phyloP scores from a whole-genome alignment of 257 asterid genomes.

The Solanum arcanum region DNA sequence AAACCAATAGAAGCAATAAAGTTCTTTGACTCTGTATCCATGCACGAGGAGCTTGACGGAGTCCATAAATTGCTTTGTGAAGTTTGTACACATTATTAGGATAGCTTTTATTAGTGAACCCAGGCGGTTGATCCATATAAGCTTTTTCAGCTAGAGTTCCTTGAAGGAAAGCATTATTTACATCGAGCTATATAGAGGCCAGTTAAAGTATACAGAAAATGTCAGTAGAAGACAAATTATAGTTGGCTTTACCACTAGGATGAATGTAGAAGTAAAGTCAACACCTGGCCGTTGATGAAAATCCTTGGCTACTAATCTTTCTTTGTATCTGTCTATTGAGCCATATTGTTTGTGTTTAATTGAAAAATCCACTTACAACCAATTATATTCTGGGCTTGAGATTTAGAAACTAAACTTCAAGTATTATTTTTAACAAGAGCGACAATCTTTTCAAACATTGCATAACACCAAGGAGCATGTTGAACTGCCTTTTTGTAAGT shows the following conservation, averaged over 20 bases:
- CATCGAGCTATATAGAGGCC: background rate
- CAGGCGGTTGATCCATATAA: background rate
- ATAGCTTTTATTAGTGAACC: background rate
- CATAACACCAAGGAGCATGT: background rate
- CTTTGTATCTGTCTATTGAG: background rate
- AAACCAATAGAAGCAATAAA: no score
- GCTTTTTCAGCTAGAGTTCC: no score
- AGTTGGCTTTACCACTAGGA: background rate
- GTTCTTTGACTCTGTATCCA: background rate
- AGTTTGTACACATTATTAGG: background rate
- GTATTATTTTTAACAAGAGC: background rate
- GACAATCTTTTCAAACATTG: background rate
- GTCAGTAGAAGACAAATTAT: background rate
- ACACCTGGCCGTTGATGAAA: background rate
- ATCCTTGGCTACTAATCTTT: background rate
- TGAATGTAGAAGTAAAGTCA: background rate
- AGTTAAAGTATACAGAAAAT: background rate
- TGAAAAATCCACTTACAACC: background rate
- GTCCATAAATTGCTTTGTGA: background rate
- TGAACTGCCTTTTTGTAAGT: background rate
- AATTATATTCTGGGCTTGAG: background rate
- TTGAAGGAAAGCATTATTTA: background rate
- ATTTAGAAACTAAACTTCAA: background rate
- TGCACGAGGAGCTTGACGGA: background rate
- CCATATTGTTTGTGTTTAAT: background rate